Evolutionary conservation across 1,284 basidiomycete species (phyloP), one percentile per base, ranked within the genome.

Genomic region (Cutaneotrichosporon mucoides): DNA sequence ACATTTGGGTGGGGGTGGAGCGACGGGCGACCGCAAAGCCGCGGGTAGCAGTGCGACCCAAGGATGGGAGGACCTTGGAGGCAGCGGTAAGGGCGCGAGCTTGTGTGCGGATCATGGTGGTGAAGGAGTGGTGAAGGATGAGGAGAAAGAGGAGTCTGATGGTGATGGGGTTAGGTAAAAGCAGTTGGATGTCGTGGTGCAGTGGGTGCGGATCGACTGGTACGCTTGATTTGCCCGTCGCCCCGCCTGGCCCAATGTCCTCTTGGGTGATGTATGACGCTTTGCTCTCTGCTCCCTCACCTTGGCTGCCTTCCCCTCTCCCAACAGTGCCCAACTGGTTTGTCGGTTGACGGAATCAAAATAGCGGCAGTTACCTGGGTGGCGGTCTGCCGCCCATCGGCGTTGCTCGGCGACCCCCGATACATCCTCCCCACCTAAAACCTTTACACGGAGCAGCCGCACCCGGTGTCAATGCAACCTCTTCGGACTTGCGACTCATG

Each of bases 71-170:
- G 5, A 57, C 57, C 61, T 51, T 62, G 11, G 56, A 57, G 36
- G 62, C 64, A 46, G 61, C 59, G 51, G 66, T 64, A 59, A 73
- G 57, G 37, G 65, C 66, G 56, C 72, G 66, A 37, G 64, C 60
- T 37, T 68, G 62, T 63, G 68, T 69, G 59, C 72, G 58, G 57
- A 74, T 66, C 70, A 72, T 74, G 64, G 71, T 74, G 64, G 51
- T 65, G 64, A 48, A 38, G 43, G 61, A 40, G 59, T 38, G 46
- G 44, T 24, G 51, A 53, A 34, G 24, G 51, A 53, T 34, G 51
- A 33, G 16, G 49, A 24, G 24, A 24, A 34, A 16, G 49, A 51
- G 38, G 16, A 36, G 49, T 37, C 11, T 16, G 33, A 24, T 15
- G 49, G 16, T 51, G 49, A 41, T 51, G 49, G 41, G 38, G 49